These are phyloP conservation scores for Eimeria necatrix DNA, from an alignment of 169 alveolate genomes.

Conservation along the genomic window DNA sequence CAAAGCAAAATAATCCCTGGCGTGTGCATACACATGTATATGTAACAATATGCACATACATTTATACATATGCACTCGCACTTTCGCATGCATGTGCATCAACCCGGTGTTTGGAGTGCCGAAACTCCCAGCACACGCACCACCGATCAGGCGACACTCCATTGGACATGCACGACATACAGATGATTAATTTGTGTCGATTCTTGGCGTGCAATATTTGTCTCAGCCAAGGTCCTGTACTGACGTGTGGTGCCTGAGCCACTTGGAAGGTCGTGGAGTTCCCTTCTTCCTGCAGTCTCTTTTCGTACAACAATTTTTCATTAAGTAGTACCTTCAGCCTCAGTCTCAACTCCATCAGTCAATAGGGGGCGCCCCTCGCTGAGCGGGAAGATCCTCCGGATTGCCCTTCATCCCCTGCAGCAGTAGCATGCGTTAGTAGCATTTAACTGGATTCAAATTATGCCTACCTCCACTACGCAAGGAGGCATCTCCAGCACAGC, in stretches of 20 bases:
- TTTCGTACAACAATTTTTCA: constrained; percentile 14
- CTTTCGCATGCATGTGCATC: neutral
- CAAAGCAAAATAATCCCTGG: constrained; percentile 43
- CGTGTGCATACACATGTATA: neutral
- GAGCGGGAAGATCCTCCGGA: constrained; percentile 53
- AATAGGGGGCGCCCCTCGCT: constrained; percentile 74
- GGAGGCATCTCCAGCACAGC: neutral
- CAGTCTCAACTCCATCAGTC: constrained; percentile 6
- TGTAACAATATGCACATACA: neutral
- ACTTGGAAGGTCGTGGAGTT: neutral
- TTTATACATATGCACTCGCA: neutral
- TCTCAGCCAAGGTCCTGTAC: too few relatives aligned
- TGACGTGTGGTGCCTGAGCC: neutral
- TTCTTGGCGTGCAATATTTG: too few relatives aligned
- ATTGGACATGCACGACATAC: too few relatives aligned
- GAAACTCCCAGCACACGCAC: constrained; percentile 4
- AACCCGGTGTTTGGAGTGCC: constrained; percentile 16
- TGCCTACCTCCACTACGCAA: neutral
- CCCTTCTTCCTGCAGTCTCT: constrained; percentile 45
- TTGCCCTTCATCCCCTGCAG: constrained; percentile 59
- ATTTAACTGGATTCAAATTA: too few relatives aligned
- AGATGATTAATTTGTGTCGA: too few relatives aligned
- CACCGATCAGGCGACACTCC: neutral
- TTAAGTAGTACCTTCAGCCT: neutral
- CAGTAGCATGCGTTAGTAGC: neutral